Base-by-base conservation (phyloP, 345 rosid genomes). In the Physaria fendleri region DNA sequence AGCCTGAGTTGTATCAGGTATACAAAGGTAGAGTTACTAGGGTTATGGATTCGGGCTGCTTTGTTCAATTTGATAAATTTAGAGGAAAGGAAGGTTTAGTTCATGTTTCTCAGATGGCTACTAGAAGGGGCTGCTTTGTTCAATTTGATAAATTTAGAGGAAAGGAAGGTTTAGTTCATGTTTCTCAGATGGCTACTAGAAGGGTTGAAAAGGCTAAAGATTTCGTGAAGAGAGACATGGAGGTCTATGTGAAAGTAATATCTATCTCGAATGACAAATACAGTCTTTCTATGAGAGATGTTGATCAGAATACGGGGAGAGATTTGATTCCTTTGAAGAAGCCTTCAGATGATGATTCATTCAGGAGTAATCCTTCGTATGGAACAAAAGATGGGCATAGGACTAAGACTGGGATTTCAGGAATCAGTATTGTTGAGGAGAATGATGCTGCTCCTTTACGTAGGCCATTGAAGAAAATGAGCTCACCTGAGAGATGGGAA, bases 71-170 rank as follows among this genome's bases (percentile, higher is more conserved):
- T 66, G 85, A 48, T 60, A 91, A 76, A 45, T 76, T 86, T 61
- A 77, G 81, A 67, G 95, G 94, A n/a, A 86, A 85, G 65, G 99
- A 88, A 74, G 99, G 97, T 15, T 50, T 89, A 68, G 94, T 86
- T 35, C 97, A 88, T 79, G 80, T 87, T 59, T 87, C 95, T 4
- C 90, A 90, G 84, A 82, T 87, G 47, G 90, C 88, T 39, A 79
- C 74, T n/a, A n/a, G n/a, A n/a, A n/a, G n/a, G 0, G 95, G 91
- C 18, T 89, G 91, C 56, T 86, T 92, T 41, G 99, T 92, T 60
- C 90, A 82, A 39, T 74, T 92, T 66, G 85, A 48, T 60, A 91
- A 76, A 45, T 76, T 86, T 61, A 77, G 81, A 67, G 95, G 94
- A n/a, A 86, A 85, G 65, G 99, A 88, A 74, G 99, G 97, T 15